These are phyloP conservation scores for Prinsepia uniflora DNA, from an alignment of 306 rosid species.

Conservation along the genomic window DNA sequence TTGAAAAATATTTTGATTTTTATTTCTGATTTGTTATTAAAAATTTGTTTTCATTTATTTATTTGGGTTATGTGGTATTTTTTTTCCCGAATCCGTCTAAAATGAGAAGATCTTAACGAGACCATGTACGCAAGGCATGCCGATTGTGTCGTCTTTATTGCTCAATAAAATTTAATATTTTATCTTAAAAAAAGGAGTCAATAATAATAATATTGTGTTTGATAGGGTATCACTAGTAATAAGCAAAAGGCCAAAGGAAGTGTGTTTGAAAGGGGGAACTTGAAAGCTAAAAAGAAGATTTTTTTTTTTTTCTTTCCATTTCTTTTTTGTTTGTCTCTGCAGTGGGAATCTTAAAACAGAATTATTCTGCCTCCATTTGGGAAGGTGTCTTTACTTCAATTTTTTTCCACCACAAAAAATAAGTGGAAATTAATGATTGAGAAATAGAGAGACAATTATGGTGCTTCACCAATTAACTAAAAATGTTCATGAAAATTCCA, in stretches of 20 bases:
- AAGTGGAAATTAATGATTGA: not conserved
- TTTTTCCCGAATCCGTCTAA: too few species aligned
- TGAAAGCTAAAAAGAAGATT: not conserved
- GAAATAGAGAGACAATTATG: not conserved
- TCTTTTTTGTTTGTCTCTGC: slow-evolving; percentile 1
- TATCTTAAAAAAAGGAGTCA: too few species aligned
- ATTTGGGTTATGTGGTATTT: too few species aligned
- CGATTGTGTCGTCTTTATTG: too few species aligned
- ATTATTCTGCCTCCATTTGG: slow-evolving; percentile 27
- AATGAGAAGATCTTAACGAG: too few species aligned
- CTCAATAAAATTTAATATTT: too few species aligned
- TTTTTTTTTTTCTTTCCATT: slow-evolving; percentile 27
- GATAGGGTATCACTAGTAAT: slow-evolving; percentile 53
- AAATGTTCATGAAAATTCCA: not conserved
- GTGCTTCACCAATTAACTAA: not conserved
- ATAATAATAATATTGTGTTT: not conserved
- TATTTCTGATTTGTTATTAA: too few species aligned
- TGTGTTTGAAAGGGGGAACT: not conserved
- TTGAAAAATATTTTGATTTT: too few species aligned
- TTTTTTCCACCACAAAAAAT: not conserved
- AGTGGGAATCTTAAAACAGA: slow-evolving; percentile 29
- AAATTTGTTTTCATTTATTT: too few species aligned
- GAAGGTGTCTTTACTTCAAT: not conserved
- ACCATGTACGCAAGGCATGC: too few species aligned
- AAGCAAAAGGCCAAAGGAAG: slow-evolving; percentile 2